Conservation (phyloP, 257 asterid genomes). For the Salvia splendens region DNA sequence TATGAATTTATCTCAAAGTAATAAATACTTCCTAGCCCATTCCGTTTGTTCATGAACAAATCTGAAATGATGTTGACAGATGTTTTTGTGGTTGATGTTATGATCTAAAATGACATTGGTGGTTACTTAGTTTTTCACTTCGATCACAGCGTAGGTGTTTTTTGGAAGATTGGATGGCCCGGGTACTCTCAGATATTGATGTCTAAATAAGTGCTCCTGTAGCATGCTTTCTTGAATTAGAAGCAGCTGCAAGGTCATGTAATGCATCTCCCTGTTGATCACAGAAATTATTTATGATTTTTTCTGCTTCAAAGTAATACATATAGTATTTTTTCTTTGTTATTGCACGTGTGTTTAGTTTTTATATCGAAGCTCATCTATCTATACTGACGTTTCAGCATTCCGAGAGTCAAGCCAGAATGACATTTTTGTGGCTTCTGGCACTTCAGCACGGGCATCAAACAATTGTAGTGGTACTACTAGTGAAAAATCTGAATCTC, state of each 20-base stretch:
- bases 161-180: conserved; percentile 74
- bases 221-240: conserved; percentile 77
- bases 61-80: background rate
- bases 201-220: conserved; percentile 64
- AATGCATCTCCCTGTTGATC: conserved; percentile 44
- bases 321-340: background rate
- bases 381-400: conserved; percentile 45
- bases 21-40: background rate
- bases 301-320: conserved; percentile 1
- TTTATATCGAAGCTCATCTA: conserved; percentile 18
- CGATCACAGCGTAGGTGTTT: conserved; percentile 67
- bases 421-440: conserved; percentile 41
- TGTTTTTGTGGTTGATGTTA: background rate
- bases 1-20: background rate
- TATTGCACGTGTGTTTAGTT: background rate
- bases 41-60: background rate
- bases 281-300: background rate
- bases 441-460: conserved; percentile 38
- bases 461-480: conserved; percentile 39
- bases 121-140: conserved; percentile 15
- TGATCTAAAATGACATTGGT: conserved; percentile 15
- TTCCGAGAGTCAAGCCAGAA: conserved; percentile 48
- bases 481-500: conserved; percentile 45
- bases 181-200: conserved; percentile 66
- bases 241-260: conserved; percentile 81